These are phyloP conservation scores for Cercospora sp. DNA, from an alignment of 2,329 filamentous ascomycete genomes.

Conservation along the genomic window DNA sequence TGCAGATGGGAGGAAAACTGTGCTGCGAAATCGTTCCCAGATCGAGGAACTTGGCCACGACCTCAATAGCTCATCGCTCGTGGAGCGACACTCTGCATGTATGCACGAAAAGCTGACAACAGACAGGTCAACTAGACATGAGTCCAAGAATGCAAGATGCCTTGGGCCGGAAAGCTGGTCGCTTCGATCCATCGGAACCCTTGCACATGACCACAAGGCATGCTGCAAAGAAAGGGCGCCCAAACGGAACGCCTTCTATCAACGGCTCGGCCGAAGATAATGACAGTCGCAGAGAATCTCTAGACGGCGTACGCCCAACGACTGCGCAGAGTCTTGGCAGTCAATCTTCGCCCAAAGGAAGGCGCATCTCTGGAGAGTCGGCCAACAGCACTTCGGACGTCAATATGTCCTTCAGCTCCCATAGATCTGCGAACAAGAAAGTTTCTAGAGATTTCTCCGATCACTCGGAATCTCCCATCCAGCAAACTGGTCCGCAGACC, in stretches of 20 bases:
- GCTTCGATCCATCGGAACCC: slow-evolving; percentile 50
- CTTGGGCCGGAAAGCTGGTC: slow-evolving; percentile 21
- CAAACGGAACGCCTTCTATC: slow-evolving; percentile 28
- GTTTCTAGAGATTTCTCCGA: slow-evolving; percentile 1
- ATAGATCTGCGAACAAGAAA: slow-evolving; percentile 14
- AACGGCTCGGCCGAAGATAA: slow-evolving; percentile 32
- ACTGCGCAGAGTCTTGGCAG: slow-evolving; percentile 32
- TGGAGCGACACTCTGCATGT: background rate
- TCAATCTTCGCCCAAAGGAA: slow-evolving; percentile 25
- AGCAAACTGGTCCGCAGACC: background rate
- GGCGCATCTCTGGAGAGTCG: slow-evolving; percentile 25
- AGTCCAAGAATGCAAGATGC: slow-evolving; percentile 16
- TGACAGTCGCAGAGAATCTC: slow-evolving; percentile 28
- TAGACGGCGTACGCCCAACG: slow-evolving; percentile 28
- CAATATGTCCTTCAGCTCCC: slow-evolving; percentile 18
- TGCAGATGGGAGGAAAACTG: background rate
- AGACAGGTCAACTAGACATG: slow-evolving; percentile 3
- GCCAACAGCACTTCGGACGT: slow-evolving; percentile 20
- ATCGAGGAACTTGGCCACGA: background rate
- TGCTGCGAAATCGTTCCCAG: background rate
- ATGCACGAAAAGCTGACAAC: slow-evolving; percentile 9
- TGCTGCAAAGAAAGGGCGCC: slow-evolving; percentile 22
- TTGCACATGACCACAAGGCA: slow-evolving; percentile 52
- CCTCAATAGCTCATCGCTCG: background rate
- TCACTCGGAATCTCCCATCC: slow-evolving; percentile 7